Evolutionary conservation across 345 rosid genomes (phyloP).

Genomic region (Anacardium occidentale): DNA sequence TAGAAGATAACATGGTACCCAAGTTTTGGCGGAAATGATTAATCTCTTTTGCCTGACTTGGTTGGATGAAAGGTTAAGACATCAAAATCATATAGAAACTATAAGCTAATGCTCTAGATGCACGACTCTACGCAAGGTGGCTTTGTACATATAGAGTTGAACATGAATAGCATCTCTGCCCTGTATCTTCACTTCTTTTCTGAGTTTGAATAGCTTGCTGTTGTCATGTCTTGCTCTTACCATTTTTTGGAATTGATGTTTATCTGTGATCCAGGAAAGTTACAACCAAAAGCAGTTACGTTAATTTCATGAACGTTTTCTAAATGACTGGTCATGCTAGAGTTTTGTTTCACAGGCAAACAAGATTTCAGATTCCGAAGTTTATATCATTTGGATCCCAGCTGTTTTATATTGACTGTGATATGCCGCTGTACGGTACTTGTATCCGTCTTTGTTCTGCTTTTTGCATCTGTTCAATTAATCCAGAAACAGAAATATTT

Average conservation of each 20-base stretch:
- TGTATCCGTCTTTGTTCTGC: background rate
- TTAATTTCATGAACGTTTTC: background rate
- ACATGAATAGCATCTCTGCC: background rate
- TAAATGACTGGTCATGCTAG: background rate
- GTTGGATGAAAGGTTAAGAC: background rate
- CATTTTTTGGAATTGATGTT: background rate
- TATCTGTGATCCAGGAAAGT: background rate
- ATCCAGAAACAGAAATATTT: background rate
- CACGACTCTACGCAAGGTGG: background rate
- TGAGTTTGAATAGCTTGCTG: background rate
- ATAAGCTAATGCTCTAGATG: background rate
- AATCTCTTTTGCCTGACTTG: background rate
- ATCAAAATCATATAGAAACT: background rate
- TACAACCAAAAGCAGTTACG: background rate
- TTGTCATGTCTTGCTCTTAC: background rate
- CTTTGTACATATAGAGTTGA: background rate
- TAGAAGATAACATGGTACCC: background rate
- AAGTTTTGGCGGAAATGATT: background rate
- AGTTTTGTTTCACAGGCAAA: background rate
- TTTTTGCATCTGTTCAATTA: background rate
- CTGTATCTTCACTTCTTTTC: background rate
- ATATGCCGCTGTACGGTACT: background rate
- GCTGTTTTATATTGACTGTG: background rate
- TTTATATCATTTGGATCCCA: background rate
- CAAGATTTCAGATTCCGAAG: background rate